Base-by-base conservation (phyloP, 2,329 filamentous ascomycete genomes). In the Lecanoromycetidae sp. region DNA sequence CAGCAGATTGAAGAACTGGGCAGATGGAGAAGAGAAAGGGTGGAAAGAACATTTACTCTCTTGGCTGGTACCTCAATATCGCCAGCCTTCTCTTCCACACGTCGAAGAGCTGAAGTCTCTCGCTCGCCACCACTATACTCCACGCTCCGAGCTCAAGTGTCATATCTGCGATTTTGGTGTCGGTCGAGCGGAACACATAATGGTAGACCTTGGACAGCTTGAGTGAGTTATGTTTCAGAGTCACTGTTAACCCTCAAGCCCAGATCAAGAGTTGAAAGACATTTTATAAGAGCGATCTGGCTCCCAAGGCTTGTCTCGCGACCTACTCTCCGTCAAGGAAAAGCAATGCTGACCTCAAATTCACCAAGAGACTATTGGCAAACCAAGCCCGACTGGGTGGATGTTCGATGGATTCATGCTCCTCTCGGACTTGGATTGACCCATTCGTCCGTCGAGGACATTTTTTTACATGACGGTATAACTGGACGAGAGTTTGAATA, bases 371-470 rank as follows among this genome's bases (percentile, higher is more conserved):
- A 51, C 6, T 52, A 52, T 22, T 54, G 47, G 48, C 50, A 54
- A 26, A 33, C 26, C 12, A 56, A 55, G 35, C 54, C 54, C 20
- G 40, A 47, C 8, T 56, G 54, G 54, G 54, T 42, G 8, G 49
- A 50, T 23, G 53, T 56, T n/a, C 51, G 54, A 32, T 56, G 54
- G 54, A 55, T 56, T 9, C 54, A 56, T 35, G 52, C 52, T 36
- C 54, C 54, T 3, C 52, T 56, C 12, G 54, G 54, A 12, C 13
- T 56, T 13, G 54, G 54, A n/a, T 44, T 56, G 19, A 44, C 49
- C n/a, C 54, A 56, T 30, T 55, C 53, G 8, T 54, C 53, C 25
- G 41, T 54, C 22, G 49, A 54, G 37, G 51, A 53, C 15, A 48
- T 53, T 23, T 51, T 52, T 32, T 44, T 52, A n/a, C 49, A 52